Conservation (phyloP, 495 filamentous ascomycete genomes). For the Baudoinia panamericana region DNA sequence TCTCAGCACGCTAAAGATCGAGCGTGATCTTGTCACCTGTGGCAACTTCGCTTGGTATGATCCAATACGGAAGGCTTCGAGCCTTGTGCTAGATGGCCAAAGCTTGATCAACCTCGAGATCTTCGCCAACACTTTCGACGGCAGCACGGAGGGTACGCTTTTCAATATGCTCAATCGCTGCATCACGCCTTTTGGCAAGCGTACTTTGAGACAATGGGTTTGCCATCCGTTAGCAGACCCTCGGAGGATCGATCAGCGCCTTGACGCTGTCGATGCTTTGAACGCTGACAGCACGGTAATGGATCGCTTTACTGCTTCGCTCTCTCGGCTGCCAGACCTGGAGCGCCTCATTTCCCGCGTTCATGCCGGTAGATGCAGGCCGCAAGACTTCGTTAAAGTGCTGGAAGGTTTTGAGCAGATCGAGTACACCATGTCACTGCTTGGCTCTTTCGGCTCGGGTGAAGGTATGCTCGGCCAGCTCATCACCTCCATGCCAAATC, state of each 20-base stretch:
- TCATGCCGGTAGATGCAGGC: slow-evolving; percentile 76
- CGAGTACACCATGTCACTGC: slow-evolving; percentile 72
- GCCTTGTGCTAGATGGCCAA: slow-evolving; percentile 87
- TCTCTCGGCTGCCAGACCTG: slow-evolving; percentile 85
- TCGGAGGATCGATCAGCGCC: slow-evolving; percentile 75
- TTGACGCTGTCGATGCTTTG: slow-evolving; percentile 89
- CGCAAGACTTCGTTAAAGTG: slow-evolving; percentile 85
- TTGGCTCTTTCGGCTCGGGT: slow-evolving; percentile 53
- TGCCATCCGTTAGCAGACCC: slow-evolving; percentile 88
- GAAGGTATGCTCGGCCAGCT: slow-evolving; percentile 77
- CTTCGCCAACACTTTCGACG: slow-evolving; percentile 88
- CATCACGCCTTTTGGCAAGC: slow-evolving; percentile 93
- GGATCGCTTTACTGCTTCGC: slow-evolving; percentile 69
- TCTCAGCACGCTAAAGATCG: slow-evolving; percentile 69
- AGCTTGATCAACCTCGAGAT: slow-evolving; percentile 96
- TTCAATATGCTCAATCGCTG: slow-evolving; percentile 87
- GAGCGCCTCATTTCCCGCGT: slow-evolving; percentile 90
- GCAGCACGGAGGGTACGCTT: slow-evolving; percentile 68
- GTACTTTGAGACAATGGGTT: slow-evolving; percentile 93
- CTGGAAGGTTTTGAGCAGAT: slow-evolving; percentile 97
- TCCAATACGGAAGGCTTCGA: slow-evolving; percentile 86
- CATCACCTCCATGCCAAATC: slow-evolving; percentile 70
- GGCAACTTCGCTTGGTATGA: slow-evolving; percentile 87
- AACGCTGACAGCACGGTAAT: slow-evolving; percentile 67
- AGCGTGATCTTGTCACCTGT: slow-evolving; percentile 73